Base-by-base conservation (phyloP, 345 rosid species). In the Firmiana major region DNA sequence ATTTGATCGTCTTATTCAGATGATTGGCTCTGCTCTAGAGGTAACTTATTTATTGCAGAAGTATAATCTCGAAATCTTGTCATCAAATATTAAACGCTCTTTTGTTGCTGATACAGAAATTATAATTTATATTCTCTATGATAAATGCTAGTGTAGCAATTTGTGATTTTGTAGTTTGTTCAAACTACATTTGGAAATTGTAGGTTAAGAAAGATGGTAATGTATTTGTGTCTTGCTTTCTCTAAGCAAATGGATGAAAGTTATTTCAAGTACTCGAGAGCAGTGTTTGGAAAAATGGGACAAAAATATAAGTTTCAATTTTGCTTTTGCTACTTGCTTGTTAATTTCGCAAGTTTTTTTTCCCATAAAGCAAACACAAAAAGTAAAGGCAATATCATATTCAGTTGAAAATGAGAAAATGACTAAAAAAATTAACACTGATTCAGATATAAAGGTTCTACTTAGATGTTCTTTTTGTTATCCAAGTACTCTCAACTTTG, bases 21-120 rank as follows among this genome's bases (percentile, higher is more conserved):
- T 90, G 88, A 89, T 93, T 83, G 97, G 95, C 75, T 88, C 94
- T 69, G 97, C 97, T 34, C 87, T 96, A 62, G 97, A 91, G 98
- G 99, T 92, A 81, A 78, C 57, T 55, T 75, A 11, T 45, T 62
- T 43, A 48, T 68, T 36, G 7, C 46, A 67, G 12, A 42, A 40
- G 11, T 45, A 15, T 45, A 62, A 26, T 21, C 54, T 55, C 2
- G 9, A 75, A 28, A 9, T 21, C 4, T 46, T 43, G 16, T 60
- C 26, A 8, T 60, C 57, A 62, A 62, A 62, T 45, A 60, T 60
- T 34, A 60, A 10, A 42, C 16, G 11, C 28, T 26, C 17, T 51
- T 71, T 71, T 71, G 43, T 51, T 34, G 19, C 26, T 34, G 75
- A 34, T 71, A n/a, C 46, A 19, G 58, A 46, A 6, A 16, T 49